A percentile compares a stretch with the other conserved stretches of the same genome.
These are phyloP conservation scores for Microbotryum scabiosae DNA, from an alignment of 1,284 basidiomycete genomes.

Conservation along the genomic window DNA sequence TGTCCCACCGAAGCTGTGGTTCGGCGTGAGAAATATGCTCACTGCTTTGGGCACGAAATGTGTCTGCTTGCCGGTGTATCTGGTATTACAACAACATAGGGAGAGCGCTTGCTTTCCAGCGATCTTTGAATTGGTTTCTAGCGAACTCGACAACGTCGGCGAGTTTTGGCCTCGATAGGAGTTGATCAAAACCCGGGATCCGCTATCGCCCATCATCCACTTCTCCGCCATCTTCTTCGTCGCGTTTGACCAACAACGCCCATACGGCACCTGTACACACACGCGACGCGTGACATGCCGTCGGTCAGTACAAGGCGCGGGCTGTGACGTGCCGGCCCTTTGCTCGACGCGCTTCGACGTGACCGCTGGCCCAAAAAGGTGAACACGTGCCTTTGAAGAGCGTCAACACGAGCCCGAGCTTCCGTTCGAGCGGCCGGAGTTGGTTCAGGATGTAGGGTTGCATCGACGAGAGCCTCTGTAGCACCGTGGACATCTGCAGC, in stretches of 20 bases:
- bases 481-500: slow-evolving; percentile 39
- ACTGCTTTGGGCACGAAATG: too few relatives aligned
- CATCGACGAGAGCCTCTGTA: slow-evolving; percentile 51
- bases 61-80: too few relatives aligned
- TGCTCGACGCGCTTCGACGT: slow-evolving; percentile 1
- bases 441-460: slow-evolving; percentile 68
- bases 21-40: too few relatives aligned
- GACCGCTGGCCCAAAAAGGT: not conserved
- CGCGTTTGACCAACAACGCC: slow-evolving; percentile 68
- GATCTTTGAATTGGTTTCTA: too few relatives aligned
- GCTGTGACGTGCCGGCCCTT: slow-evolving; percentile 28
- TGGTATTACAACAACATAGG: too few relatives aligned
- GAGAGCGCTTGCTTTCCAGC: too few relatives aligned
- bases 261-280: slow-evolving; percentile 93
- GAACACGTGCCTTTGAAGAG: slow-evolving; percentile 50
- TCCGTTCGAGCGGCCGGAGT: slow-evolving; percentile 75
- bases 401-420: slow-evolving; percentile 88
- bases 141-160: too few relatives aligned
- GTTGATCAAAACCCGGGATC: too few relatives aligned
- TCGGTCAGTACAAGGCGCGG: slow-evolving; percentile 14
- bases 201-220: too few relatives aligned
- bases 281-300: not conserved
- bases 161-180: too few relatives aligned
- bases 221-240: slow-evolving; percentile 45
- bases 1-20: too few relatives aligned